Evolutionary conservation across 2,329 filamentous ascomycete species (phyloP), one percentile per base, ranked within the genome.

Genomic region (Epichloe gansuensis): DNA sequence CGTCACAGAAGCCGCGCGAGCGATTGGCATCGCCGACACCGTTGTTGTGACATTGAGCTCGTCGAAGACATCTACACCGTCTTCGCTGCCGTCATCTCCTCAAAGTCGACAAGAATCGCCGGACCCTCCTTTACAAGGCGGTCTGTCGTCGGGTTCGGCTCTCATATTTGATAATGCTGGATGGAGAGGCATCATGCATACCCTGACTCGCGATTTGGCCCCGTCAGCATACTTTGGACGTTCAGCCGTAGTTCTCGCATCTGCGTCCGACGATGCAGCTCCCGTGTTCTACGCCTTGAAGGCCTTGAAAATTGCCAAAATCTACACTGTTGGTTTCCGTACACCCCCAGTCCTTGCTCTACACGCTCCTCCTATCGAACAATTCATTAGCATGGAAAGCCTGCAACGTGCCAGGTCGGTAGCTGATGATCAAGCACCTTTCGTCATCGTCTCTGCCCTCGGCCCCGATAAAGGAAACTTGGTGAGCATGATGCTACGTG

Each of bases 111-210:
- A 63, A 45, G 61, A 55, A 6, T 48, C 39, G 23, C 23, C 34
- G 9, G 44, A 7, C 2, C 54, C 59, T 3, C 48, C 52, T n/a
- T 54, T 57, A 7, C 65, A 67, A 46, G 57, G 62, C 2, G 70
- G 70, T 2, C 60, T 78, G 3, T 66, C 75, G 2, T 69, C 75
- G 11, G 76, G 73, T 51, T 75, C 76, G 0, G 71, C 72, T 5
- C 78, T 91, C 42, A 72, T 91, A 15, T 85, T 89, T 46, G 88
- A 93, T 61, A 94, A 94, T 59, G 85, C 87, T 11, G 82, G 83
- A 13, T 93, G 88, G 87, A 89, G 88, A 65, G 88, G 88, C 1
- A 91, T 94, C 53, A 76, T 89, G 47, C 85, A 86, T 50, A 90
- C 88, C 0, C 72, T 94, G 54, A 93, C 85, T 4, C 79, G 86